phyloP scores from a whole-genome alignment of 257 asterid genomes.

The Fraxinus pennsylvanica region DNA sequence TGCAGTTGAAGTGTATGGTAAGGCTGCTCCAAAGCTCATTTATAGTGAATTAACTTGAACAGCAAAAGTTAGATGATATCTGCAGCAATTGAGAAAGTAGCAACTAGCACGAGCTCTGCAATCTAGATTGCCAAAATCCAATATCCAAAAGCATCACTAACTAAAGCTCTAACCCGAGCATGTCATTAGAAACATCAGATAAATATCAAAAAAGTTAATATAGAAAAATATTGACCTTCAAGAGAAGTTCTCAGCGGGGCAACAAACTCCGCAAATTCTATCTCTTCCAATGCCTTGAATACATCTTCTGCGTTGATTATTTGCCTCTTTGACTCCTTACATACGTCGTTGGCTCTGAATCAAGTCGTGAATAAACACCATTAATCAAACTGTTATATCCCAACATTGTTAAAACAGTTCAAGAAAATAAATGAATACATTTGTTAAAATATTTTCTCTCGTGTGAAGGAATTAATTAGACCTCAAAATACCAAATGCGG shows the following conservation, averaged over 20 bases:
- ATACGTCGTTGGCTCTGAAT: slow-evolving; percentile 71
- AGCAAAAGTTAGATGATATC: no score
- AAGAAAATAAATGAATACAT: not conserved
- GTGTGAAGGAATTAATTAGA: slow-evolving; percentile 11
- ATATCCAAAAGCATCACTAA: not conserved
- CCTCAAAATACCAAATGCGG: not conserved
- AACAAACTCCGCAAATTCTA: slow-evolving; percentile 75
- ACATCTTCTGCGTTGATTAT: slow-evolving; percentile 86
- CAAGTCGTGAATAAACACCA: not conserved
- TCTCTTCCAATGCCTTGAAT: slow-evolving; percentile 90
- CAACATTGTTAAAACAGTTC: not conserved
- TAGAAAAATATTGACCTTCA: slow-evolving; percentile 52
- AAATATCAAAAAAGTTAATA: slow-evolving; percentile 5
- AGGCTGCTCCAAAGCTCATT: no score
- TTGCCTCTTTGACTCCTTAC: slow-evolving; percentile 88
- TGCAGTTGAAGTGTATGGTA: no score
- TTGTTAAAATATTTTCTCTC: not conserved
- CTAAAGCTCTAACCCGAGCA: not conserved
- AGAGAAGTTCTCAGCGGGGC: slow-evolving; percentile 81
- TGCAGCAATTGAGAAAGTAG: not conserved
- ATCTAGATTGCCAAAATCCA: not conserved
- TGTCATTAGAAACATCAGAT: not conserved
- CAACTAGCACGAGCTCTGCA: not conserved
- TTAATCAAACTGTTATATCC: not conserved
- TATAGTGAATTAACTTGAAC: no score